A percentile compares a stretch with the other conserved stretches of the same genome.
Conservation (phyloP, 1,284 basidiomycete genomes). For the Fomes fomentarius region DNA sequence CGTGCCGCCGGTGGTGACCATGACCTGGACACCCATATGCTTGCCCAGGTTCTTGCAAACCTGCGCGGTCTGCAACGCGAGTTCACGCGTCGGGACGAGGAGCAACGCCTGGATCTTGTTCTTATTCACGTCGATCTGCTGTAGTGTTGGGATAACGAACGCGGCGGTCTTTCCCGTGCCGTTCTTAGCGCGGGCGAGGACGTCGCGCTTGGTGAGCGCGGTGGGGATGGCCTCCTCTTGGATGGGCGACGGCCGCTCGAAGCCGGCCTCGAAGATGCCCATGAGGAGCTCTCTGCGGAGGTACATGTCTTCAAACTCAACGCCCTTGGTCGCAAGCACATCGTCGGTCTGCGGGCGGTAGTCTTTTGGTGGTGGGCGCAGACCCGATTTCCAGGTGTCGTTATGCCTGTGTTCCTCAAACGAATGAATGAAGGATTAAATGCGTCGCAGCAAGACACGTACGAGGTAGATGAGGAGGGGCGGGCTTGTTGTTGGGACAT, state of each 20-base stretch:
- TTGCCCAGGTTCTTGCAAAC: conserved; percentile 98
- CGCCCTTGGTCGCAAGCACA: conserved; percentile 89
- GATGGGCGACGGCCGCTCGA: conserved; percentile 96
- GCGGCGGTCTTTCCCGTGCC: conserved; percentile 97
- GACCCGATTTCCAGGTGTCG: conserved; percentile 71
- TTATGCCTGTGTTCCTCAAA: conserved; percentile 26
- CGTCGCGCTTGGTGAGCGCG: conserved; percentile 85
- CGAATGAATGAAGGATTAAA: background rate
- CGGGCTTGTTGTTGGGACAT: conserved; percentile 47
- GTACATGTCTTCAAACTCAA: conserved; percentile 85
- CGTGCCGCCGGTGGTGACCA: conserved; percentile 99
- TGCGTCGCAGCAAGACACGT: conserved; percentile 20
- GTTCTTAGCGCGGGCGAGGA: conserved; percentile 91
- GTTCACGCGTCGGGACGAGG: conserved; percentile 93
- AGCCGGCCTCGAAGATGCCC: conserved; percentile 95
- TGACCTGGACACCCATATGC: conserved; percentile 94
- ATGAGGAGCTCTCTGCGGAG: conserved; percentile 70
- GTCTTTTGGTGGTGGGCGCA: conserved; percentile 90
- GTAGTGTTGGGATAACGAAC: conserved; percentile 96
- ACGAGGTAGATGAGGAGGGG: conserved; percentile 47
- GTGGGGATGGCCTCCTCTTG: conserved; percentile 97
- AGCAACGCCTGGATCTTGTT: conserved; percentile 95
- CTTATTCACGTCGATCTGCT: conserved; percentile 87
- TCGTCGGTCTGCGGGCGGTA: conserved; percentile 92
- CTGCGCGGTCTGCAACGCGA: conserved; percentile 95